phyloP scores from a whole-genome alignment of 1,284 basidiomycete genomes.

The Trichosporon inkin region DNA sequence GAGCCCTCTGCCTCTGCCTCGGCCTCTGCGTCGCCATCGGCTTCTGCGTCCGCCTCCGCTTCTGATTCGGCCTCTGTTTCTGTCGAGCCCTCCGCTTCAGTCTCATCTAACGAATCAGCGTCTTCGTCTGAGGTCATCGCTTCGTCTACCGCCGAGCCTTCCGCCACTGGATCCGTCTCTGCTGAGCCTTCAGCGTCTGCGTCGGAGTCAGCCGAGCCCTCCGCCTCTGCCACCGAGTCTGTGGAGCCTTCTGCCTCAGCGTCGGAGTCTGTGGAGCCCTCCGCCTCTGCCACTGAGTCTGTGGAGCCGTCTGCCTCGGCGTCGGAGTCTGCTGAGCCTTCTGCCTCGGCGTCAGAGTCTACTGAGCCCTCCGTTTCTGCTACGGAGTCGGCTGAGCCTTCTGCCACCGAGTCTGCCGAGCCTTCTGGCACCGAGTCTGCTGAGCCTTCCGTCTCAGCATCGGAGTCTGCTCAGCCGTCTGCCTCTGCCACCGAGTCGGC shows the following conservation, averaged over 20 bases:
- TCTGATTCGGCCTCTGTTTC: background rate
- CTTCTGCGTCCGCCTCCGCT: background rate
- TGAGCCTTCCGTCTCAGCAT: conserved; percentile 1
- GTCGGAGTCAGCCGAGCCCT: background rate
- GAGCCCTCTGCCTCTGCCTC: conserved; percentile 4
- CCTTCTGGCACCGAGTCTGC: background rate
- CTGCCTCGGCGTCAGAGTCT: background rate
- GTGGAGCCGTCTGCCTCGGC: background rate
- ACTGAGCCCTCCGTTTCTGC: background rate
- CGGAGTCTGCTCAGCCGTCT: conserved; percentile 6
- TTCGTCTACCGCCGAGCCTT: conserved; percentile 6
- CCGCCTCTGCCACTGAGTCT: background rate
- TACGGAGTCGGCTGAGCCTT: background rate
- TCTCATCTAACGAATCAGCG: background rate
- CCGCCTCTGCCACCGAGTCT: background rate
- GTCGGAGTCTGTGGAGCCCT: background rate
- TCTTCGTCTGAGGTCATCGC: background rate
- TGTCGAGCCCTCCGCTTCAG: background rate
- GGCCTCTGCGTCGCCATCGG: background rate
- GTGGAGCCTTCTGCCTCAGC: background rate
- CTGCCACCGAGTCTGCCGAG: conserved; percentile 1
- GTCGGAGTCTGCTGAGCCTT: conserved; percentile 9
- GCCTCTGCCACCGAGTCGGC: background rate
- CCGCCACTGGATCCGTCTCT: background rate
- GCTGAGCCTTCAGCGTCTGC: background rate